Base-by-base conservation (phyloP, 192 early-diverging fungal genomes). In the Chytriomyces confervae region DNA sequence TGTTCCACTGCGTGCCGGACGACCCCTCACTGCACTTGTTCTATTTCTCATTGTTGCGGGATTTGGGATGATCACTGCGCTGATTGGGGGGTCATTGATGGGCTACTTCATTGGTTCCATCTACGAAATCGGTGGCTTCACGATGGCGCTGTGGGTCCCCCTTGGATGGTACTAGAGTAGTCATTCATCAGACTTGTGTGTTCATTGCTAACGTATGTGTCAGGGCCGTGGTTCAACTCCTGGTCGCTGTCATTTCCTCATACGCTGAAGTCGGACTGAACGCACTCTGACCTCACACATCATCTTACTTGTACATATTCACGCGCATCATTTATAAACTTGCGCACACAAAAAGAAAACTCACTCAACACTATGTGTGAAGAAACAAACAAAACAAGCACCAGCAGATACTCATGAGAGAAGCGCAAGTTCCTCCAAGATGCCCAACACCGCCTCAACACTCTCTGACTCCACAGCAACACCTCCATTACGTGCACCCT, bases 401-500 rank as follows among this genome's bases (percentile, higher is more conserved):
- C 36, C 36, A 3, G 36, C 36, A 36, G 36, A 36, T 36, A 2
- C 36, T 36, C 36, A 36, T 20, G 53, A 57, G 13, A 57, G 16
- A 57, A 57, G 53, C 13, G 48, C 64, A 23, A 79, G 10, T 60
- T 79, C 78, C 45, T 79, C 78, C 62, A 79, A 57, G 5, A 79
- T 8, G 5, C 11, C 50, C 45, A 79, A 49, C 7, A 79, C 78
- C 7, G 20, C 43, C 16, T 79, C 79, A n/a, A 81, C 45, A n/a
- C 62, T 36, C 44, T 77, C 70, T 50, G 68, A 69, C 62, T 76
- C 61, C 8, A 77, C 77, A 16, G 24, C 51, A 60, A 61, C 71
- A 78, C 80, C 77, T 70, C 82, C 69, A 80, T 78, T 29, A 70
- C 79, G 43, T 78, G 75, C 50, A 70, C 83, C 75, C 11, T 72